phyloP scores from a whole-genome alignment of 1,284 basidiomycete genomes.

The Ceratobasidium papillatum region DNA sequence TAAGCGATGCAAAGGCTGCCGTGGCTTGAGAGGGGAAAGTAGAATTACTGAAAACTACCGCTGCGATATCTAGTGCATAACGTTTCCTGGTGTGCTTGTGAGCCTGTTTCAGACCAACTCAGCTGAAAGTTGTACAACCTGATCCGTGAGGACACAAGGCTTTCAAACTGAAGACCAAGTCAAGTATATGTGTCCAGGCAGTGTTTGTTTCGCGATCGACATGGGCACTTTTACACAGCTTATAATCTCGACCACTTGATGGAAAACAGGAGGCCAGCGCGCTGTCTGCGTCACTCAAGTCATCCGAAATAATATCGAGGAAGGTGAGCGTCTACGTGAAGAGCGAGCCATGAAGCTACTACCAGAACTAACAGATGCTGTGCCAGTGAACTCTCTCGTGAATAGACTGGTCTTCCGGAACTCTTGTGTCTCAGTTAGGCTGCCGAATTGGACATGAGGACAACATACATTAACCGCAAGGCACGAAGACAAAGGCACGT shows the following conservation, averaged over 20 bases:
- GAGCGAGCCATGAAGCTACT: neutral
- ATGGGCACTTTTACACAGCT: neutral
- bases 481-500: neutral
- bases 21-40: neutral
- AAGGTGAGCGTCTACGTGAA: neutral
- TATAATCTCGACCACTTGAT: neutral
- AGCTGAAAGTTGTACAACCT: neutral
- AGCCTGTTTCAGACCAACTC: neutral
- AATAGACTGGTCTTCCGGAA: neutral
- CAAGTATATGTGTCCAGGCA: neutral
- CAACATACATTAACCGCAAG: neutral
- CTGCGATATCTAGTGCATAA: neutral
- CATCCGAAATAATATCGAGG: neutral
- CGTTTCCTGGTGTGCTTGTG: neutral
- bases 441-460: slow-evolving; percentile 1
- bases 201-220: neutral
- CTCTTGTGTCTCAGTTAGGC: neutral
- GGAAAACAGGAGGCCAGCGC: neutral
- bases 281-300: neutral
- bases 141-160: neutral
- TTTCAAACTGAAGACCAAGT: neutral
- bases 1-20: neutral
- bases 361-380: neutral
- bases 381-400: neutral
- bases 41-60: neutral